Conservation (phyloP, 805 yeast genomes). For the Metschnikowia koreensis region DNA sequence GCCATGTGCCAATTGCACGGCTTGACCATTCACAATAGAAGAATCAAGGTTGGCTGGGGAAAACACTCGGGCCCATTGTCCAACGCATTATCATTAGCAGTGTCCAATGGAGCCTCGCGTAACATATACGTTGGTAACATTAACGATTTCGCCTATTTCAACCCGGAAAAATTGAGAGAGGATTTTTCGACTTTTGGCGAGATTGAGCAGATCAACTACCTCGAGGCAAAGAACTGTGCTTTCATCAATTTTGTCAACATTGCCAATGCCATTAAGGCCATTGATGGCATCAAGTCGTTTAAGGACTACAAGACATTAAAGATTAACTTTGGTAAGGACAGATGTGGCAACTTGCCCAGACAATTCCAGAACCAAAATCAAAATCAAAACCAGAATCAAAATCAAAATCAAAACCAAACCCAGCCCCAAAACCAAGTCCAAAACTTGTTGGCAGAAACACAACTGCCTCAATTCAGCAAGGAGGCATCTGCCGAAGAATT, state of each 20-base stretch:
- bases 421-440: constrained; percentile 48
- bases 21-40: constrained; percentile 76
- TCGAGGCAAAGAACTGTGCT: constrained; percentile 82
- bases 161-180: constrained; percentile 58
- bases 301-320: constrained; percentile 63
- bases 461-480: constrained; percentile 1
- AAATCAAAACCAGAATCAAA: neutral
- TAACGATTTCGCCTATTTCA: constrained; percentile 47
- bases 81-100: constrained; percentile 83
- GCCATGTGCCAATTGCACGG: constrained; percentile 93
- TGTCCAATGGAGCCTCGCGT: constrained; percentile 90
- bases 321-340: constrained; percentile 48
- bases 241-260: constrained; percentile 90
- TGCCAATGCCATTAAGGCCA: constrained; percentile 83
- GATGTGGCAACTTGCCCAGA: constrained; percentile 93
- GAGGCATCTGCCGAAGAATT: constrained; percentile 9
- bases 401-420: neutral
- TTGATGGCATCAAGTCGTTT: constrained; percentile 83
- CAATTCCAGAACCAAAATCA: constrained; percentile 48
- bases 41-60: constrained; percentile 96
- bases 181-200: constrained; percentile 87
- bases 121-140: constrained; percentile 85
- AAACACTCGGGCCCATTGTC: constrained; percentile 92
- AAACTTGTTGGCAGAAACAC: neutral
- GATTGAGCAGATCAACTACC: constrained; percentile 89